Percentiles rank a stretch among this genome's conserved stretches.
Evolutionary conservation across 495 filamentous ascomycete genomes (phyloP).

Genomic region (Xylaria scruposa): DNA sequence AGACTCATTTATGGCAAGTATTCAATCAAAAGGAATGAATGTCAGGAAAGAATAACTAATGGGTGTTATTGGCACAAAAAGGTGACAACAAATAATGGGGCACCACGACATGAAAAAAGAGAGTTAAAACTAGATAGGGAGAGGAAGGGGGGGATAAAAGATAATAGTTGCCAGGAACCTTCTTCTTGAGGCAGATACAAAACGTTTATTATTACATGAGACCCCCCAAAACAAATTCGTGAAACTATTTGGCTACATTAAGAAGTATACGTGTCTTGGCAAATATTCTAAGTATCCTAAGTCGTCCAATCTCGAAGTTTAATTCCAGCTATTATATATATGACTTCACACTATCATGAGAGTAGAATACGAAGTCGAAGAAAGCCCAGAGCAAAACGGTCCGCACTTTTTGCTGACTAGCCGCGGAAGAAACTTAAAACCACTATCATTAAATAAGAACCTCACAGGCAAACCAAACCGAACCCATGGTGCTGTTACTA

Average conservation of each 20-base stretch:
- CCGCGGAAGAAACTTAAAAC: background rate
- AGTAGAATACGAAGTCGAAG: background rate
- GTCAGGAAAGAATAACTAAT: background rate
- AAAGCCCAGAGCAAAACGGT: background rate
- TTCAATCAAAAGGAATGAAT: too few relatives aligned
- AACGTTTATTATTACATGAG: too few relatives aligned
- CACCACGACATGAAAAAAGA: background rate
- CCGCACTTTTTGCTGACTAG: background rate
- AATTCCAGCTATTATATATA: background rate
- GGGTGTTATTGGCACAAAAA: background rate
- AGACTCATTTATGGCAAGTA: background rate
- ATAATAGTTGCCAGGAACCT: background rate
- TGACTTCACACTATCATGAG: background rate
- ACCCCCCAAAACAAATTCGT: too few relatives aligned
- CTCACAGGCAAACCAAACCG: too few relatives aligned
- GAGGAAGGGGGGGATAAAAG: background rate
- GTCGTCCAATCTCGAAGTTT: too few relatives aligned
- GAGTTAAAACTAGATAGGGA: background rate
- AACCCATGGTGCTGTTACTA: too few relatives aligned
- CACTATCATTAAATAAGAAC: background rate
- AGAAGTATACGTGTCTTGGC: background rate
- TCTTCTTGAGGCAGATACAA: too few relatives aligned
- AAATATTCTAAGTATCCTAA: background rate
- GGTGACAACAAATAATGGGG: background rate
- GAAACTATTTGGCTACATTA: too few relatives aligned